A percentile compares a stretch with the other conserved stretches of the same genome.
These are phyloP conservation scores for Amylostereum areolatum DNA, from an alignment of 1,284 basidiomycete genomes.

Conservation along the genomic window DNA sequence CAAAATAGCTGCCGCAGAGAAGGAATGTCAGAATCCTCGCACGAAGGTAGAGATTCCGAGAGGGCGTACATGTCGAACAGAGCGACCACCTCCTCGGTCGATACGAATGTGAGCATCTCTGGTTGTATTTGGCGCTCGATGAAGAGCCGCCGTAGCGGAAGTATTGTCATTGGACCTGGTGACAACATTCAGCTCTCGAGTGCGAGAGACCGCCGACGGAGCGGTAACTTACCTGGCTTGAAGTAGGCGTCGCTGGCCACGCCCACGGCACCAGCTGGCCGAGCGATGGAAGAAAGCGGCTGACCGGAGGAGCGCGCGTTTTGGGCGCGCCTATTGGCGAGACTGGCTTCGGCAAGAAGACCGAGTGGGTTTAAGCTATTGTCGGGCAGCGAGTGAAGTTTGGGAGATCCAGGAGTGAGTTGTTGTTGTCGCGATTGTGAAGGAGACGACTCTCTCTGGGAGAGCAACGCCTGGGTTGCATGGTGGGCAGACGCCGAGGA, in stretches of 20 bases:
- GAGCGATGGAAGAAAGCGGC: constrained; percentile 12
- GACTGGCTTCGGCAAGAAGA: constrained; percentile 83
- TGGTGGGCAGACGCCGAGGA: constrained; percentile 33
- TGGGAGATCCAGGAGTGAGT: constrained; percentile 49
- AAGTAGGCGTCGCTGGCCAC: constrained; percentile 93
- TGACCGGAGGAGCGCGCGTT: constrained; percentile 17
- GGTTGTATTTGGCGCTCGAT: constrained; percentile 89
- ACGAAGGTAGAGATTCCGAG: constrained; percentile 4
- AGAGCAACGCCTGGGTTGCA: constrained; percentile 55
- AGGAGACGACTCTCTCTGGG: constrained; percentile 41
- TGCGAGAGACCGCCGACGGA: constrained; percentile 2
- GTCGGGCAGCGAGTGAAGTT: constrained; percentile 86
- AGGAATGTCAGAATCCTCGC: constrained; percentile 10
- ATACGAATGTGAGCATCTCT: constrained; percentile 83
- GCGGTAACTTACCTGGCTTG: constrained; percentile 66
- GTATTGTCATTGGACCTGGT: constrained; percentile 79
- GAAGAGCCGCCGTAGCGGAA: constrained; percentile 79
- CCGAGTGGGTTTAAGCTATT: constrained; percentile 89
- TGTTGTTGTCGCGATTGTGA: constrained; percentile 30
- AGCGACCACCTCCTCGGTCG: constrained; percentile 80
- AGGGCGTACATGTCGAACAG: constrained; percentile 84
- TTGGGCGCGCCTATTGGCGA: constrained; percentile 73
- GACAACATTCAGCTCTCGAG: neutral
- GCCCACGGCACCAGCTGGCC: constrained; percentile 41
- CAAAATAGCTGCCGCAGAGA: constrained; percentile 54